Base-by-base conservation (phyloP, 345 rosid genomes). In the Toxicodendron radicans region DNA sequence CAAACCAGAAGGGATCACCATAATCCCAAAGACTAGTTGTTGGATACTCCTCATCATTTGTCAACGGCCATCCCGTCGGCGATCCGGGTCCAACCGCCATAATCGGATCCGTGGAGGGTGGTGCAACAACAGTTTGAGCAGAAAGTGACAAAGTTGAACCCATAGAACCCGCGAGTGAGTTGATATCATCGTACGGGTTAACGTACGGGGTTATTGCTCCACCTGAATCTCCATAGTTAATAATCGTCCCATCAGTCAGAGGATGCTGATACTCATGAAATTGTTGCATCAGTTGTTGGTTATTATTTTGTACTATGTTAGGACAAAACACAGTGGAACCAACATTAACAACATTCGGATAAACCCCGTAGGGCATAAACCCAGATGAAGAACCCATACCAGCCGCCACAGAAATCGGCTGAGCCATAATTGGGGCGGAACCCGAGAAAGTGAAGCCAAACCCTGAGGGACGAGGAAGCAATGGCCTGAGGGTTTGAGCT, bases 391-490 rank as follows among this genome's bases (percentile, higher is more conserved):
- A 70, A 38, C 66, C 13, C 16, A 41, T 20, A 58, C 24, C 49
- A 1, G 84, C 72, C 2, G 65, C 53, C 7, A 68, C 20, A 51
- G 73, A 33, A 10, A 73, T 64, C n/a, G 73, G 64, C 17, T 72
- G 21, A 76, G 67, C 46, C 61, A 64, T 5, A 38, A 38, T 2
- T 21, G 75, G 18, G 51, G 51, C 4, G 2, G 83, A 57, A 8
- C 60, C 35, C 11, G 78, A 57, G 30, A 74, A 76, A 14, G 72
- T 66, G 77, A 79, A 77, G 12, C 81, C 79, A 30, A 79, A 80
- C 2, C 81, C 85, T 0, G 96, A 71, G 1, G 98, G 98, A 2
- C 97, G 93, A 61, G 97, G 98, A 45, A 94, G 97, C 69, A 94
- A 79, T n/a, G 97, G 98, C 54, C 98, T 88, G 53, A 94, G 90